phyloP scores from a whole-genome alignment of 768 basidiomycete genomes.

The Termitomyces sp. region DNA sequence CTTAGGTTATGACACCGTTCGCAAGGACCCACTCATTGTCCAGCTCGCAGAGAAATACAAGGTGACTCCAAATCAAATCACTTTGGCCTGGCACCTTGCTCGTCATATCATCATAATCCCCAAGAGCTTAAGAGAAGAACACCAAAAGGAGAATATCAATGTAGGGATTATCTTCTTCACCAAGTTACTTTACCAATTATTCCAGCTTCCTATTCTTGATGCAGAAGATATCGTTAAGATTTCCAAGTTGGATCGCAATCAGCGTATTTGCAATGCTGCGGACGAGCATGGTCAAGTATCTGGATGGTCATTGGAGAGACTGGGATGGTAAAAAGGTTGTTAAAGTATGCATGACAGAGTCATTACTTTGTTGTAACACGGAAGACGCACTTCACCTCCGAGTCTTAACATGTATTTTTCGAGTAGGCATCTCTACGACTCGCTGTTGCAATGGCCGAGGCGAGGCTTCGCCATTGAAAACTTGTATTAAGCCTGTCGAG shows the following conservation, averaged over 20 bases:
- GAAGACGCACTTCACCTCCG: no score
- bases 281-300: constrained; percentile 32
- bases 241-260: constrained; percentile 38
- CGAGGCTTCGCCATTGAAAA: constrained; percentile 30
- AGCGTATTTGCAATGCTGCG: constrained; percentile 37
- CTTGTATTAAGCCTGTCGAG: constrained; percentile 33
- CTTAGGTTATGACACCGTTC: constrained; percentile 40
- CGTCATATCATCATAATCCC: constrained; percentile 43
- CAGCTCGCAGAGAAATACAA: constrained; percentile 46
- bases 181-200: not conserved
- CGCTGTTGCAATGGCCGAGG: not conserved
- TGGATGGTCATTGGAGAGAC: constrained; percentile 36
- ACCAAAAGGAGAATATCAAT: constrained; percentile 48
- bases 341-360: not conserved
- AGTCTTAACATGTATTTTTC: not conserved
- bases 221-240: constrained; percentile 45
- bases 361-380: not conserved
- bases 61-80: constrained; percentile 43
- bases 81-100: constrained; percentile 49
- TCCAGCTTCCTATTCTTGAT: constrained; percentile 32
- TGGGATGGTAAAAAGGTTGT: constrained; percentile 30
- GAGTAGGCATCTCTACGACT: not conserved
- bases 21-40: constrained; percentile 41
- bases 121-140: constrained; percentile 41
- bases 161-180: constrained; percentile 26